Evolutionary conservation across 108 stramenopile species (phyloP).

Genomic region (Nitzschia sp.): DNA sequence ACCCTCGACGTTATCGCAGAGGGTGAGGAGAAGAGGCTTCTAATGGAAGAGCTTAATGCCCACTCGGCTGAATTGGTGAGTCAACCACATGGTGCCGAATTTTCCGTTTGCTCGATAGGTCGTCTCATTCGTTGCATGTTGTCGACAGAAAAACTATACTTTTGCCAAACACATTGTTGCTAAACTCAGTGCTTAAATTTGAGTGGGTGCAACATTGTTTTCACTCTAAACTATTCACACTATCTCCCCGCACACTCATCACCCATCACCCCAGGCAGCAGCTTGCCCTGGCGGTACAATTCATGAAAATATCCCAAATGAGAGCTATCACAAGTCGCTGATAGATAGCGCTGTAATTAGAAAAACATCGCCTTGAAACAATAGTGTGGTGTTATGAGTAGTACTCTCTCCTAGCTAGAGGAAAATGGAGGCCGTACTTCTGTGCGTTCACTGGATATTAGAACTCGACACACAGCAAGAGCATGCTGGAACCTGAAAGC

Average conservation of each 20-base stretch:
- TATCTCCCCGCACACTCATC: too few species aligned
- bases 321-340: too few species aligned
- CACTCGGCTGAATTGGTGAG: slow-evolving; percentile 79
- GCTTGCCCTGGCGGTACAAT: too few species aligned
- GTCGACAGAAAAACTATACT: slow-evolving; percentile 72
- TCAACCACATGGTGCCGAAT: not conserved
- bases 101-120: not conserved
- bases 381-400: too few species aligned
- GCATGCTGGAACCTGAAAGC: not conserved
- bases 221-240: too few species aligned
- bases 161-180: slow-evolving; percentile 88
- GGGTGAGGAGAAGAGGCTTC: slow-evolving; percentile 61
- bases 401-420: too few species aligned
- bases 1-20: slow-evolving; percentile 82
- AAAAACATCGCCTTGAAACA: too few species aligned
- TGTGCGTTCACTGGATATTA: too few species aligned
- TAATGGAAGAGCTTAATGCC: slow-evolving; percentile 67
- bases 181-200: slow-evolving; percentile 41
- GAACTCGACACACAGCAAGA: not conserved
- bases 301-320: too few species aligned
- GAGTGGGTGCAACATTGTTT: not conserved
- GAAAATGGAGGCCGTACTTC: too few species aligned
- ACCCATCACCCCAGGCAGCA: too few species aligned
- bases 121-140: not conserved
- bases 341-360: too few species aligned